Base-by-base conservation (phyloP, 2,329 filamentous ascomycete species). In the Akanthomyces uredinophilus region DNA sequence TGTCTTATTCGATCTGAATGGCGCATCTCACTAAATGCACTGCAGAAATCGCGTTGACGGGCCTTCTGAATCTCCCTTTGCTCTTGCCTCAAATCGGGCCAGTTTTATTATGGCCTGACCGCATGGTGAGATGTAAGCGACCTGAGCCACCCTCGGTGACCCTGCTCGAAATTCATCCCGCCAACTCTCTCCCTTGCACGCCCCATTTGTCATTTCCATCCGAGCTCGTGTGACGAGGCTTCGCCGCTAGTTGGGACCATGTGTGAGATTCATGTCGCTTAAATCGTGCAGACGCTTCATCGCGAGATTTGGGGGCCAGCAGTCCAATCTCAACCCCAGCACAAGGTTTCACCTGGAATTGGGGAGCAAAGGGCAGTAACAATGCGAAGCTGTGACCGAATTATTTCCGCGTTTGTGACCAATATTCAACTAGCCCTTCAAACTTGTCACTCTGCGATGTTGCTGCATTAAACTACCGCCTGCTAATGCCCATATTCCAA, bases 1-100 rank as follows among this genome's bases (percentile, higher is more conserved):
- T 57, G 54, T 57, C 54, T 47, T 20, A 22, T 29, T 35, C 47
- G 54, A 47, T 57, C 54, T 29, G 35, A 20, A 27, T 35, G 53
- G 11, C 22, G 39, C 53, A 29, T 46, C 18, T 44, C 27, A 27
- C 20, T n/a, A 11, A 6, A 20, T 24, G 39, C 41, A 35, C 37
- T 57, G 41, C 18, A 57, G 41, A 57, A 37, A 27, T 56, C n/a
- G 8, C 20, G 1, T 14, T 29, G 16, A 52, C 8, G 10, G 50
- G n/a, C n/a, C 11, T 16, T 56, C 32, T 4, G 24, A 13, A 14
- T 46, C 53, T 29, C 53, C 39, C 53, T 56, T 55, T 43, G 24
- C 13, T 47, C 5, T 24, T 24, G 22, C 41, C n/a, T 47, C 41
- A 27, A 55, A 8, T 11, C 32, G 16, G 10, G 22, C 11, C 32